Conservation (phyloP, 225 moss, liverwort and hornwort genomes). For the Neckera pumila region DNA sequence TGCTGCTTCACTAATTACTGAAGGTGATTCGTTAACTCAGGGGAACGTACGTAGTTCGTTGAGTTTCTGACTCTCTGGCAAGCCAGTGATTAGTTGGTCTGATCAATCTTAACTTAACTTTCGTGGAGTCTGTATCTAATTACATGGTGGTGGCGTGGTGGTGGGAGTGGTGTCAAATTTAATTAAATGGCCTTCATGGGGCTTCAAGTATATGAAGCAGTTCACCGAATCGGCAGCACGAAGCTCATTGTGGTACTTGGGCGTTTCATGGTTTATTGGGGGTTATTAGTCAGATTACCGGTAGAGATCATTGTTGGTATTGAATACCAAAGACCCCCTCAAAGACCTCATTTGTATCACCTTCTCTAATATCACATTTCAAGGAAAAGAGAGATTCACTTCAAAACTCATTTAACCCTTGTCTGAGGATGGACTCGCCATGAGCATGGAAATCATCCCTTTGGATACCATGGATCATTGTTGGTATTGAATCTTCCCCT, state of each 20-base stretch:
- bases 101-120: not conserved
- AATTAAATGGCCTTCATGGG: not conserved
- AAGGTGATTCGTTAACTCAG: not conserved
- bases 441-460: no score
- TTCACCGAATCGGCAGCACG: not conserved
- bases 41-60: not conserved
- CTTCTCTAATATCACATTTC: not conserved
- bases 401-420: not conserved
- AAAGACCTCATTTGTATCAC: not conserved
- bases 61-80: not conserved
- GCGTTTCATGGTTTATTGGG: not conserved
- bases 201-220: not conserved
- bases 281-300: not conserved
- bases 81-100: not conserved
- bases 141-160: not conserved
- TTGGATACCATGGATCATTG: no score
- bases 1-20: not conserved
- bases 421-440: no score
- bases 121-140: not conserved
- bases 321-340: not conserved
- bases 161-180: not conserved
- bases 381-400: not conserved
- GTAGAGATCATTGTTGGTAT: not conserved
- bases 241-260: not conserved
- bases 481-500: not conserved